Evolutionary conservation across 2,329 filamentous ascomycete species (phyloP).

Genomic region (Claviceps arundinis): DNA sequence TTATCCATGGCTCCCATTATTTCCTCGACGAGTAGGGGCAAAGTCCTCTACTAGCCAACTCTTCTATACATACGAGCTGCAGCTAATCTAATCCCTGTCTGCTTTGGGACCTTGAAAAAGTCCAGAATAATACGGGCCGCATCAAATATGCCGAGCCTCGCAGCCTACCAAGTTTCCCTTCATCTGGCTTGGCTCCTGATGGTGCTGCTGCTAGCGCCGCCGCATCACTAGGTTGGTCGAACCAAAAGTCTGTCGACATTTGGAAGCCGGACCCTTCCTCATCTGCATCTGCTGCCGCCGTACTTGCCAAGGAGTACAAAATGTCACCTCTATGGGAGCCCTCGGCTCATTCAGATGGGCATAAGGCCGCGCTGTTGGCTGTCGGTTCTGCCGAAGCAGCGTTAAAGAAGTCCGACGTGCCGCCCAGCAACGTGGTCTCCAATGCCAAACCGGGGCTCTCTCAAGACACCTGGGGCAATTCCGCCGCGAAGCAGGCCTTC

Average conservation of each 20-base stretch:
- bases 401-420: constrained; percentile 12
- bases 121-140: constrained; percentile 21
- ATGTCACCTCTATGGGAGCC: constrained; percentile 45
- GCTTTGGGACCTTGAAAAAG: neutral
- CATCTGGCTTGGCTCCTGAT: constrained; percentile 43
- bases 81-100: neutral
- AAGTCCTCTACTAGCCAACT: neutral
- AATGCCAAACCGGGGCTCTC: constrained; percentile 8
- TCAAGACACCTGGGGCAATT: constrained; percentile 41
- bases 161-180: constrained; percentile 64
- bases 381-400: constrained; percentile 23
- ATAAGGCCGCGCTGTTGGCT: constrained; percentile 63
- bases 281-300: constrained; percentile 34
- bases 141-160: constrained; percentile 60
- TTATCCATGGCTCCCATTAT: too few relatives aligned
- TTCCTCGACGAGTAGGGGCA: too few relatives aligned
- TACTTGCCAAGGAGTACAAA: constrained; percentile 29
- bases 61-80: neutral
- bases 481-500: constrained; percentile 58
- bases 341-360: constrained; percentile 49
- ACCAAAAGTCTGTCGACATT: constrained; percentile 48
- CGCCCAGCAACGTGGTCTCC: neutral
- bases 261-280: constrained; percentile 50
- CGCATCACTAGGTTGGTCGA: constrained; percentile 60
- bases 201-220: constrained; percentile 58